Evolutionary conservation across 1,284 basidiomycete genomes (phyloP).

Genomic region (Trametes polyzona): DNA sequence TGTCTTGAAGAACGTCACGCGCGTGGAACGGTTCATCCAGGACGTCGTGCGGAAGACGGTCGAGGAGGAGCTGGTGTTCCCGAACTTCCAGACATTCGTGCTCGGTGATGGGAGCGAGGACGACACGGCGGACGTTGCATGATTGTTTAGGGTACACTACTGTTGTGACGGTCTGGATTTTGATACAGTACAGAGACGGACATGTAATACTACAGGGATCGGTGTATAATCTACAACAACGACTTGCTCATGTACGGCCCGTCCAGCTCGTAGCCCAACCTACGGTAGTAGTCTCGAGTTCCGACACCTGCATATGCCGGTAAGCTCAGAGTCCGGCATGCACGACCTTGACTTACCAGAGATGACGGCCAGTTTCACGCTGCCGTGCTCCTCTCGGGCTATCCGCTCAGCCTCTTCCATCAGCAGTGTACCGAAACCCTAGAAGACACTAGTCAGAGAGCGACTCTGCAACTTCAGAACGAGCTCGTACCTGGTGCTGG

Average conservation of each 20-base stretch:
- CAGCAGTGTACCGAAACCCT: constrained; percentile 95
- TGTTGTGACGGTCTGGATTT: background rate
- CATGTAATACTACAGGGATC: constrained; percentile 33
- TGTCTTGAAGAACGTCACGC: constrained; percentile 94
- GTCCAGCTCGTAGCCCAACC: constrained; percentile 92
- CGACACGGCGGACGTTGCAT: background rate
- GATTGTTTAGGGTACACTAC: background rate
- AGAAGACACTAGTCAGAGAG: constrained; percentile 15
- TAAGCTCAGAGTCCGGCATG: constrained; percentile 11
- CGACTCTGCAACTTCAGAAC: constrained; percentile 5
- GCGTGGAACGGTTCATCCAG: constrained; percentile 95
- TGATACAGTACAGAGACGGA: constrained; percentile 19
- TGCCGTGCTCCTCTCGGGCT: constrained; percentile 97
- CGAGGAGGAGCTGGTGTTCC: constrained; percentile 93
- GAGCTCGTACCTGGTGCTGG: constrained; percentile 78
- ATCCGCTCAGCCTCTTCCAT: constrained; percentile 99
- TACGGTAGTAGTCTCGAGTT: constrained; percentile 92
- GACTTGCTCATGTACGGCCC: constrained; percentile 97
- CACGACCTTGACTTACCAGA: constrained; percentile 60
- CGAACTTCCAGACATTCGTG: constrained; percentile 88
- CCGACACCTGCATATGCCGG: constrained; percentile 71
- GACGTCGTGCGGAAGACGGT: constrained; percentile 94
- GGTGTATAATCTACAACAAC: constrained; percentile 39
- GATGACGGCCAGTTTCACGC: constrained; percentile 93
- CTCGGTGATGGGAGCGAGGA: constrained; percentile 46